Evolutionary conservation across 2,329 filamentous ascomycete species (phyloP).

Genomic region (Neoarthrinium moseri): DNA sequence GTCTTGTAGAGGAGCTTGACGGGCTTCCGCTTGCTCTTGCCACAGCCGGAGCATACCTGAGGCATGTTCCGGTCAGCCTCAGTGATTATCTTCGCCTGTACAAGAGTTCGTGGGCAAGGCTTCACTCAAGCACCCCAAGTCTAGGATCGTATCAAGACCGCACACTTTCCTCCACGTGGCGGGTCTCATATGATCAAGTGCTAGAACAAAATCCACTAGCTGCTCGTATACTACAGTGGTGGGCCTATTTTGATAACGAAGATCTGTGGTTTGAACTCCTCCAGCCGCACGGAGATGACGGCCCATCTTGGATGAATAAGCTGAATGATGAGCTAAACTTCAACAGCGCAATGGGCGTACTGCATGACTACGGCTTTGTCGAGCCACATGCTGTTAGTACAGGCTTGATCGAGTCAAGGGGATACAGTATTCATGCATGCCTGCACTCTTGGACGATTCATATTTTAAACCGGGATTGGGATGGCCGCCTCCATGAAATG

Average conservation of each 20-base stretch:
- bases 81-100: constrained; percentile 39
- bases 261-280: constrained; percentile 15
- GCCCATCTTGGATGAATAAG: constrained; percentile 4
- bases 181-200: constrained; percentile 36
- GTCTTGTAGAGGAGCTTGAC: constrained; percentile 34
- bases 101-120: constrained; percentile 31
- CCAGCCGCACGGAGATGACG: neutral
- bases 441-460: constrained; percentile 21
- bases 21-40: constrained; percentile 45
- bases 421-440: constrained; percentile 24
- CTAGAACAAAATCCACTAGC: constrained; percentile 22
- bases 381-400: neutral
- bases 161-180: constrained; percentile 35
- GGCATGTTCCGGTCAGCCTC: constrained; percentile 31
- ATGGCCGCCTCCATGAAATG: constrained; percentile 11
- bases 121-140: constrained; percentile 28
- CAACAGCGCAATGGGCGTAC: constrained; percentile 7
- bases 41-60: constrained; percentile 43
- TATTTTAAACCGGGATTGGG: constrained; percentile 14
- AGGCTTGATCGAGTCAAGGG: constrained; percentile 1
- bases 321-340: constrained; percentile 11
- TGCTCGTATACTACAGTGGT: constrained; percentile 12
- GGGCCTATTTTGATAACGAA: constrained; percentile 16
- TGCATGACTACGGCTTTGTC: constrained; percentile 10
- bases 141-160: constrained; percentile 30